phyloP scores from a whole-genome alignment of 768 basidiomycete genomes.

The Kwoniella heveanensis region DNA sequence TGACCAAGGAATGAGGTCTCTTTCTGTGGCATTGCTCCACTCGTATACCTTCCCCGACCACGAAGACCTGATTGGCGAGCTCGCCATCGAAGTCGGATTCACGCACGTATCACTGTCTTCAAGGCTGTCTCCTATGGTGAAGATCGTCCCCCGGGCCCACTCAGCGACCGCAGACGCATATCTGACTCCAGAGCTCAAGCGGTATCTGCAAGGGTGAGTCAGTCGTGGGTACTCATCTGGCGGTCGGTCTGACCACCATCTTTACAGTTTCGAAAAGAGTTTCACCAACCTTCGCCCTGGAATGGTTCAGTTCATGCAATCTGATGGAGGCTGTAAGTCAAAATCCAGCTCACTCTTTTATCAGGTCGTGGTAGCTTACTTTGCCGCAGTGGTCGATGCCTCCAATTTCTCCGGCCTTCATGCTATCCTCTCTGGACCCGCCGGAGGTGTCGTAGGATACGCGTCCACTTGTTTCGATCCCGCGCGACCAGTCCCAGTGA shows the following conservation, averaged over 20 bases:
- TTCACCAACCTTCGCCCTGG: conserved; percentile 21
- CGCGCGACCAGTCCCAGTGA: conserved; percentile 69
- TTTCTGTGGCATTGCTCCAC: conserved; percentile 45
- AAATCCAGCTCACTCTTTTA: neutral
- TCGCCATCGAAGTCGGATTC: conserved; percentile 82
- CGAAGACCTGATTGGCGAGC: conserved; percentile 68
- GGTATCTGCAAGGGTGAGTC: conserved; percentile 31
- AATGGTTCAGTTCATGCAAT: conserved; percentile 73
- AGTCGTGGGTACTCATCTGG: no score
- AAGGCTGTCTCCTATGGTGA: conserved; percentile 49
- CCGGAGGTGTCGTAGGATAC: conserved; percentile 94
- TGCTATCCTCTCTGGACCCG: conserved; percentile 83
- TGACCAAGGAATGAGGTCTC: conserved; percentile 69
- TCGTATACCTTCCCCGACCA: conserved; percentile 74
- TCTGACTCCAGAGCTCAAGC: conserved; percentile 40
- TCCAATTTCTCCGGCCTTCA: conserved; percentile 81
- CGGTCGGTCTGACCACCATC: neutral
- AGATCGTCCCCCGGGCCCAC: conserved; percentile 42
- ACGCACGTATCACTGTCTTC: conserved; percentile 73
- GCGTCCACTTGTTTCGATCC: conserved; percentile 87
- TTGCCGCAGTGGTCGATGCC: neutral
- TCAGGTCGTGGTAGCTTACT: conserved; percentile 18
- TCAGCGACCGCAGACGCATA: conserved; percentile 47
- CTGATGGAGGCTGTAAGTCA: conserved; percentile 63
- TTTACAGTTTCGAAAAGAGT: conserved; percentile 15